Conservation (phyloP, 106 monocot species). For the Gastrodia elata region DNA sequence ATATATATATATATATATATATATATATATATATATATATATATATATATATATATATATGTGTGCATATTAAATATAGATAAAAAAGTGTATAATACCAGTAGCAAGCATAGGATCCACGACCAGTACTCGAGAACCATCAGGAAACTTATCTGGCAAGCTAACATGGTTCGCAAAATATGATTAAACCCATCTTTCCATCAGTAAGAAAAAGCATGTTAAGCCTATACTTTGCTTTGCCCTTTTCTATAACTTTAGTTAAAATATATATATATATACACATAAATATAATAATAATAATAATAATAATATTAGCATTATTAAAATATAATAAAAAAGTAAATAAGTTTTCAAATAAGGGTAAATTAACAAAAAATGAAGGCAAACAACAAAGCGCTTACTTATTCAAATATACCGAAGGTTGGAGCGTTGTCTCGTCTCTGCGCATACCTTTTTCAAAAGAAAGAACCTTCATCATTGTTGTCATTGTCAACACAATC, state of each 20-base stretch:
- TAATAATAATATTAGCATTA: too few species aligned
- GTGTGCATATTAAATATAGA: neutral
- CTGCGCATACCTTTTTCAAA: constrained; percentile 60
- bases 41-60: neutral
- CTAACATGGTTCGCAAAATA: constrained; percentile 27
- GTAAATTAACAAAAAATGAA: too few species aligned
- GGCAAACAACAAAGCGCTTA: constrained; percentile 31
- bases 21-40: too few species aligned
- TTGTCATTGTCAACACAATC: neutral
- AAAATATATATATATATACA: too few species aligned
- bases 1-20: too few species aligned
- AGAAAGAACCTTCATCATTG: constrained; percentile 9
- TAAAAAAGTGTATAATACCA: constrained; percentile 28
- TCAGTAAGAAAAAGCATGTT: neutral
- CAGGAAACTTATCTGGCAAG: constrained; percentile 72
- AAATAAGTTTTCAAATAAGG: too few species aligned
- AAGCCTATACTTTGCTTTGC: too few species aligned
- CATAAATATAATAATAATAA: too few species aligned
- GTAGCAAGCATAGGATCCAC: constrained; percentile 98
- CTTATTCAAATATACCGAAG: constrained; percentile 81
- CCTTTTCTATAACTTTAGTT: too few species aligned
- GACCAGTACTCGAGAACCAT: constrained; percentile 62
- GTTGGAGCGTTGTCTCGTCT: constrained; percentile 77
- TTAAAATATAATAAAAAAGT: too few species aligned
- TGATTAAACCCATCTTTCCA: constrained; percentile 2